Conservation (phyloP, 2,329 filamentous ascomycete species). For the Thermochaetoides dissita region DNA sequence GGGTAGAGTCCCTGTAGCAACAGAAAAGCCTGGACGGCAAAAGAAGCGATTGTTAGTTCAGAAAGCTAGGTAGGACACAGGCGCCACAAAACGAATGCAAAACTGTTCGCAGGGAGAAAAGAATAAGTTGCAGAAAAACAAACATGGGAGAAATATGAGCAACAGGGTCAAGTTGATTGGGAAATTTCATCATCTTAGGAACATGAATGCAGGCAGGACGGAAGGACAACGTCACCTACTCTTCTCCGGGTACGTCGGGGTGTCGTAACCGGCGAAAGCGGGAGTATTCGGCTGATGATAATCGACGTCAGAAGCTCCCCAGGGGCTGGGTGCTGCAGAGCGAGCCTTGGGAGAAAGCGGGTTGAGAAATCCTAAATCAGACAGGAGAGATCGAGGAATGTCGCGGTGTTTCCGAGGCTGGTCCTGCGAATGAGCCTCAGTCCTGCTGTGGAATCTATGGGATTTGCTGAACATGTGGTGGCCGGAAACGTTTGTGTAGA, state of each 20-base stretch:
- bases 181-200: background rate
- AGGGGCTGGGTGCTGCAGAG: slow-evolving; percentile 15
- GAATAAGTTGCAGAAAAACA: background rate
- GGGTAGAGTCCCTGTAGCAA: slow-evolving; percentile 23
- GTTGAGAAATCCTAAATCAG: slow-evolving; percentile 24
- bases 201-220: background rate
- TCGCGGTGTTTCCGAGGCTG: slow-evolving; percentile 22
- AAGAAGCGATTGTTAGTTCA: no score
- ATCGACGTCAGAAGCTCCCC: slow-evolving; percentile 16
- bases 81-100: no score
- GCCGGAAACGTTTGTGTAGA: background rate
- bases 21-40: slow-evolving; percentile 22
- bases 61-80: background rate
- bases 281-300: no score
- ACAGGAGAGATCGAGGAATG: slow-evolving; percentile 22
- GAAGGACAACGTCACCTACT: slow-evolving; percentile 16
- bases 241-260: slow-evolving; percentile 21
- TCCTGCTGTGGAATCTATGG: slow-evolving; percentile 28
- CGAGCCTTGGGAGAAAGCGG: slow-evolving; percentile 13
- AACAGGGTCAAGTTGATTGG: no score
- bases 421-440: slow-evolving; percentile 23
- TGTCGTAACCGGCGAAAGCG: slow-evolving; percentile 3
- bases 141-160: background rate
- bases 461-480: slow-evolving; percentile 34
- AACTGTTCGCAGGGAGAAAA: background rate